Evolutionary conservation across 208 protist genomes (phyloP).

Genomic region (Hexamita inflata): DNA sequence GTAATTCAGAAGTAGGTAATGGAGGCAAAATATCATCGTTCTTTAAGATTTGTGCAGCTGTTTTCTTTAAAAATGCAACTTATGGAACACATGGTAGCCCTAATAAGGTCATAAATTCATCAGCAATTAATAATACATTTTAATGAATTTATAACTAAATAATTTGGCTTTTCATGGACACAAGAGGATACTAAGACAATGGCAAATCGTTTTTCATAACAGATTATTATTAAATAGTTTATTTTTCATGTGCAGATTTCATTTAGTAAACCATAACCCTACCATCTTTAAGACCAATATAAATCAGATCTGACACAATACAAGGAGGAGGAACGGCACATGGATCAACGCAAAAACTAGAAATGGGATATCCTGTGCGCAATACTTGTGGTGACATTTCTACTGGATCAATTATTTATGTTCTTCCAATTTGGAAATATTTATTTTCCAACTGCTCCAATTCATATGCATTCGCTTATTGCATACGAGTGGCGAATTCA

Average conservation of each 20-base stretch:
- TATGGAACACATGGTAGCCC: background rate
- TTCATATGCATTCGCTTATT: too few species aligned
- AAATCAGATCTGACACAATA: slow-evolving; percentile 1
- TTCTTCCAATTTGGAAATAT: too few species aligned
- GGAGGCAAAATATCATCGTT: too few species aligned
- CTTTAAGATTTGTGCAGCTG: too few species aligned
- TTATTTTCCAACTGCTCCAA: too few species aligned
- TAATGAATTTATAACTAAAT: background rate
- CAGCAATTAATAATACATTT: background rate
- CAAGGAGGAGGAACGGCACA: slow-evolving; percentile 1
- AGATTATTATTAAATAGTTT: background rate
- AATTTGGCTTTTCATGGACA: background rate
- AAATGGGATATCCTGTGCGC: background rate
- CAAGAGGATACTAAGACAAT: background rate
- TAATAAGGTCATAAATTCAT: background rate
- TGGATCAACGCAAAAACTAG: background rate
- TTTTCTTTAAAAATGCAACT: too few species aligned
- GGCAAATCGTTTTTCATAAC: background rate
- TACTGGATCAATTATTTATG: too few species aligned
- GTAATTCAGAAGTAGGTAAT: too few species aligned
- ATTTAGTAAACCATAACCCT: background rate
- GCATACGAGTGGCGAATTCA: too few species aligned
- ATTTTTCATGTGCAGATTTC: background rate
- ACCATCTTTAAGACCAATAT: slow-evolving; percentile 16
- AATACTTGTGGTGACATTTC: slow-evolving; percentile 3